These are phyloP conservation scores for Tubosaeta brunneosetosa DNA, from an alignment of 768 basidiomycete genomes.

Conservation along the genomic window DNA sequence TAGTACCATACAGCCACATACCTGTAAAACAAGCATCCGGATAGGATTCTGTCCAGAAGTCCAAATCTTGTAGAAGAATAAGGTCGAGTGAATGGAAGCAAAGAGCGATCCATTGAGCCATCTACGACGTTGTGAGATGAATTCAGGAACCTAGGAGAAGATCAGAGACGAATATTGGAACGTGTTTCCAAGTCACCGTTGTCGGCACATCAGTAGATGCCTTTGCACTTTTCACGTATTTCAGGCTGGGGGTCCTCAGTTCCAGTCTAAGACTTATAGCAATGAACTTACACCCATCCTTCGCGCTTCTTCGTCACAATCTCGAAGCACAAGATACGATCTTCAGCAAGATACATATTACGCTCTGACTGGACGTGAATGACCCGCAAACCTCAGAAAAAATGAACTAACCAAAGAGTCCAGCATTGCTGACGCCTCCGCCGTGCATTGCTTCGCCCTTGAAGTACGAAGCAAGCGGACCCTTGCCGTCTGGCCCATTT, in stretches of 20 bases:
- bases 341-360: conserved; percentile 91
- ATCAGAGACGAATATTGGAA: background rate
- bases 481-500: conserved; percentile 84
- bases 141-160: conserved; percentile 65
- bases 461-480: conserved; percentile 90
- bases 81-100: conserved; percentile 87
- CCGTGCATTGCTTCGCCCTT: conserved; percentile 88
- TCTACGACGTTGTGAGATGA: conserved; percentile 89
- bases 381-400: background rate
- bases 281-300: conserved; percentile 64
- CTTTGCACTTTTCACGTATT: conserved; percentile 91
- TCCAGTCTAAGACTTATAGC: background rate
- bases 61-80: conserved; percentile 87
- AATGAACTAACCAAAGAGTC: conserved; percentile 50
- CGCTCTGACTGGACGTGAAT: conserved; percentile 42
- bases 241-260: conserved; percentile 43
- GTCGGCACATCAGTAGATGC: conserved; percentile 96
- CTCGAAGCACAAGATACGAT: conserved; percentile 90
- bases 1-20: conserved; percentile 1
- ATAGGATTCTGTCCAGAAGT: conserved; percentile 86
- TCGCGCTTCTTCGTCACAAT: conserved; percentile 87
- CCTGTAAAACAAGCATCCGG: conserved; percentile 72
- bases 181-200: conserved; percentile 38
- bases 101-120: conserved; percentile 90
- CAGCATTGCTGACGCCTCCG: conserved; percentile 51